Percentiles rank a stretch among this genome's conserved stretches.
Evolutionary conservation across 2,329 filamentous ascomycete genomes (phyloP).

Genomic region (Westerdykella sp.): DNA sequence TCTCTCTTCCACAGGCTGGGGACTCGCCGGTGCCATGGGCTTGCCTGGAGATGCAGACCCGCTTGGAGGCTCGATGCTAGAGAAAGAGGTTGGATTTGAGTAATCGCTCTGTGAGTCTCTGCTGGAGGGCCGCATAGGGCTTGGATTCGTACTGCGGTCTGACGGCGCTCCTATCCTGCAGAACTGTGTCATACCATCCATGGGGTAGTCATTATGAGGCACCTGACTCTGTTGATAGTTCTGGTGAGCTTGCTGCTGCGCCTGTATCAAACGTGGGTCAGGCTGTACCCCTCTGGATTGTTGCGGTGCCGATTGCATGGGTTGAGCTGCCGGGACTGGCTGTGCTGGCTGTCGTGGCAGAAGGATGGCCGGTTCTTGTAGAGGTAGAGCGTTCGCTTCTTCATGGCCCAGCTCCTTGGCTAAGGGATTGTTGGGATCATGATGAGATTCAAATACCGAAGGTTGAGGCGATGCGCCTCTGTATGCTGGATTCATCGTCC

Average conservation of each 20-base stretch:
- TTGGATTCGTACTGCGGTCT: constrained; percentile 63
- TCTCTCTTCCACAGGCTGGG: constrained; percentile 25
- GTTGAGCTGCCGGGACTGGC: background rate
- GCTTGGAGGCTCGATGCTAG: constrained; percentile 73
- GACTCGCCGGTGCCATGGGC: constrained; percentile 32
- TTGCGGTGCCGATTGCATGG: constrained; percentile 2
- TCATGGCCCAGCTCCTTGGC: constrained; percentile 61
- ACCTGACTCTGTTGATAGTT: constrained; percentile 52
- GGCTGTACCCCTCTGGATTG: constrained; percentile 22
- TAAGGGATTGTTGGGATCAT: constrained; percentile 72
- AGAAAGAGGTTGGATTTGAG: constrained; percentile 82
- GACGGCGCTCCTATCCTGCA: constrained; percentile 70
- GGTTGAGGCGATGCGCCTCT: constrained; percentile 93
- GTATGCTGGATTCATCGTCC: constrained; percentile 92
- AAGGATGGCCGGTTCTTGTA: constrained; percentile 17
- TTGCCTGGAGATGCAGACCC: constrained; percentile 71
- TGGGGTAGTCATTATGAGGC: constrained; percentile 88
- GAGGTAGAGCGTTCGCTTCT: constrained; percentile 23
- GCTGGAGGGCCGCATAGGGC: constrained; percentile 69
- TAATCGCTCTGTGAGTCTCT: constrained; percentile 87
- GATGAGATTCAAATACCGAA: constrained; percentile 85
- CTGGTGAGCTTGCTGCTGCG: constrained; percentile 34
- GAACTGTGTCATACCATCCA: constrained; percentile 96
- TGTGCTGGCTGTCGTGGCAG: constrained; percentile 11
- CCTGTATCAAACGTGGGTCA: constrained; percentile 32